These are phyloP conservation scores for Plasmopara viticola DNA, from an alignment of 352 stramenopile species.

Conservation along the genomic window DNA sequence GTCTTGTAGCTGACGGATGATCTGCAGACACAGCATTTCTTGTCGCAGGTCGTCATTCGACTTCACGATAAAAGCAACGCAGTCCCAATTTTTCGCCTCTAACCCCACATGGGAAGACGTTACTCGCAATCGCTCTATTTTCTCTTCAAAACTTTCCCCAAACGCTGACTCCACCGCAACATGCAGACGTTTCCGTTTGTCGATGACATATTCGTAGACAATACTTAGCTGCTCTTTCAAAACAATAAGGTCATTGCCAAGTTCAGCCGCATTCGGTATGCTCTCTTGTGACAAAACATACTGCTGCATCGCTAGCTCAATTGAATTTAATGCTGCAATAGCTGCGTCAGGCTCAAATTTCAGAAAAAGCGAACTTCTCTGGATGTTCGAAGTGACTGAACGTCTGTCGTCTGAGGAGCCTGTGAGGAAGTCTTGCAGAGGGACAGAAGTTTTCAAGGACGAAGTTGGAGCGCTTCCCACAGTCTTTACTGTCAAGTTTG, in stretches of 20 bases:
- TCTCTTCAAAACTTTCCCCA: conserved; percentile 80
- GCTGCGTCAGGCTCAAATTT: conserved; percentile 58
- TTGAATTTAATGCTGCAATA: conserved; percentile 46
- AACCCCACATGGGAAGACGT: conserved; percentile 33
- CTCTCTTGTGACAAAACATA: conserved; percentile 39
- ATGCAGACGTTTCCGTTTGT: conserved; percentile 56
- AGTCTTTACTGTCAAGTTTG: conserved; percentile 16
- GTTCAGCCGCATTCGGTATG: conserved; percentile 24
- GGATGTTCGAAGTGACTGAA: conserved; percentile 36
- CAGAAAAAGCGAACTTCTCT: conserved; percentile 35
- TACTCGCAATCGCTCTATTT: conserved; percentile 54
- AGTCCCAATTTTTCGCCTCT: conserved; percentile 48
- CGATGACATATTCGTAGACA: conserved; percentile 58
- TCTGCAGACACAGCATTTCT: conserved; percentile 95
- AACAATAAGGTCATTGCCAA: conserved; percentile 43
- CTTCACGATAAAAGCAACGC: conserved; percentile 95
- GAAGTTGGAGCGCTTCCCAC: conserved; percentile 14
- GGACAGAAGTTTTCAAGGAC: conserved; percentile 14
- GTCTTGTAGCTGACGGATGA: conserved; percentile 94
- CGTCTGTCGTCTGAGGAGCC: conserved; percentile 38
- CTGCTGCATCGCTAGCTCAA: conserved; percentile 50
- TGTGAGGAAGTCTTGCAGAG: conserved; percentile 19
- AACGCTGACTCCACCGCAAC: conserved; percentile 71
- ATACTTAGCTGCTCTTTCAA: conserved; percentile 67
- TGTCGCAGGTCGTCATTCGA: conserved; percentile 97